Evolutionary conservation across 179 eudicot genomes (phyloP).

Genomic region (Amaranthus tricolor): DNA sequence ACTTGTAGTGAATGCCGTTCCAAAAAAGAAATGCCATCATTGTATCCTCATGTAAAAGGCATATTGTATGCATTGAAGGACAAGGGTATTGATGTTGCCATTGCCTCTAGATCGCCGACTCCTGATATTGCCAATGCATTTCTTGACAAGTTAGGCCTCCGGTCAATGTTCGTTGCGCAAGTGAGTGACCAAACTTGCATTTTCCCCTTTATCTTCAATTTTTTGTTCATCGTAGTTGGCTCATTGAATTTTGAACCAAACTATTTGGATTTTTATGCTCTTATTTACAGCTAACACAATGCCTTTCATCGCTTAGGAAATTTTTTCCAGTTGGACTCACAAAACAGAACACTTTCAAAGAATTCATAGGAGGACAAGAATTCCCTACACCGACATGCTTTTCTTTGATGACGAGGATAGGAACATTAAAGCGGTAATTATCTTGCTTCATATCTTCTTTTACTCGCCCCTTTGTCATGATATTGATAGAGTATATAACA

Average conservation of each 20-base stretch:
- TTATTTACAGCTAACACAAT: not conserved
- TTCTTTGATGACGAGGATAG: conserved; percentile 78
- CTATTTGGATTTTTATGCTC: not conserved
- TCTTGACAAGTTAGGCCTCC: conserved; percentile 73
- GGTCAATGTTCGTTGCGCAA: conserved; percentile 84
- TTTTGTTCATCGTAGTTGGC: not conserved
- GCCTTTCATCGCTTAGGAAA: conserved; percentile 45
- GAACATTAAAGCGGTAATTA: conserved; percentile 53
- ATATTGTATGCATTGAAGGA: conserved; percentile 83
- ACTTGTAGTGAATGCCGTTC: conserved; percentile 82
- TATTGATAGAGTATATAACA: not conserved
- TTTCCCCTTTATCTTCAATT: not conserved
- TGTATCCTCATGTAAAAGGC: conserved; percentile 91
- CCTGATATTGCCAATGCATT: conserved; percentile 85
- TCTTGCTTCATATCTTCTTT: conserved; percentile 9
- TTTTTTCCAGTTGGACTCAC: conserved; percentile 78
- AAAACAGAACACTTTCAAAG: conserved; percentile 80
- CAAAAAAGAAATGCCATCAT: conserved; percentile 69
- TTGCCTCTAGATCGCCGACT: conserved; percentile 98
- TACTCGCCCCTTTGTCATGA: not conserved
- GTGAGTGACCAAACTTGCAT: conserved; percentile 31
- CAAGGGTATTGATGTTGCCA: conserved; percentile 76
- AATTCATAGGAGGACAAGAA: conserved; percentile 51
- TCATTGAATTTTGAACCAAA: not conserved
- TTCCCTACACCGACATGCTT: conserved; percentile 72